Base-by-base conservation (phyloP, 2,329 filamentous ascomycete genomes). In the Pyrenochaeta sp. region DNA sequence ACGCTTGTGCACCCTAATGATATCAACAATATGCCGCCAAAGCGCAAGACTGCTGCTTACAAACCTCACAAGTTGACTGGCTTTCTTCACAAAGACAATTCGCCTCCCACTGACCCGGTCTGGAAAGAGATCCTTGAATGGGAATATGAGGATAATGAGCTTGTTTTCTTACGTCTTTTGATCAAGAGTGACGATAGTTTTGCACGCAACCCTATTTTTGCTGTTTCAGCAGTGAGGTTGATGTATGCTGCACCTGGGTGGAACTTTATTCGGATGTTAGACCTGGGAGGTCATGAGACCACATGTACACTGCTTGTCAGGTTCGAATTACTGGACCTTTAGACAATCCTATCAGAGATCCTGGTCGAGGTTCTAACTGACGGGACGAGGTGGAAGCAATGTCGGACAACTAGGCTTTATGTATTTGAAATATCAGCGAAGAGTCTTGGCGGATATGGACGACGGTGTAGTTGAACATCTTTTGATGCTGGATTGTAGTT, bases 181-280 rank as follows among this genome's bases (percentile, higher is more conserved):
- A 82, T 91, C 76, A 91, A 91, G 80, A 88, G 84, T 62, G 88
- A 90, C 58, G 86, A 88, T 58, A 83, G 82, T 60, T 90, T 86
- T 73, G 78, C 85, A 0, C 78, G 78, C 44, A 91, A 91, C 63
- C 87, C 88, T 0, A 84, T 87, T 51, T 83, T 89, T 60, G 85
- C 84, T 0, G 86, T 88, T 1, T 80, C 84, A 0, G 85, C 87
- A 0, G 82, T 90, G n/a, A 76, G 88, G 43, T 66, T 91, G 28
- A 61, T 81, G 55, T 90, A 90, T 70, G 80, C 82, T 2, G 75
- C 77, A 6, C 77, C 81, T 0, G 87, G 84, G 0, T 91, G 88
- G 88, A 82, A 77, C 3, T 90, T 91, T 55, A 81, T 91, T 39
- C 79, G 86, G 4, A 84, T 91, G 84, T 67, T 90, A 64, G 88